Evolutionary conservation across 2,329 filamentous ascomycete genomes (phyloP), one percentile per base, ranked within the genome.

Genomic region (Epichloe aotearoae): DNA sequence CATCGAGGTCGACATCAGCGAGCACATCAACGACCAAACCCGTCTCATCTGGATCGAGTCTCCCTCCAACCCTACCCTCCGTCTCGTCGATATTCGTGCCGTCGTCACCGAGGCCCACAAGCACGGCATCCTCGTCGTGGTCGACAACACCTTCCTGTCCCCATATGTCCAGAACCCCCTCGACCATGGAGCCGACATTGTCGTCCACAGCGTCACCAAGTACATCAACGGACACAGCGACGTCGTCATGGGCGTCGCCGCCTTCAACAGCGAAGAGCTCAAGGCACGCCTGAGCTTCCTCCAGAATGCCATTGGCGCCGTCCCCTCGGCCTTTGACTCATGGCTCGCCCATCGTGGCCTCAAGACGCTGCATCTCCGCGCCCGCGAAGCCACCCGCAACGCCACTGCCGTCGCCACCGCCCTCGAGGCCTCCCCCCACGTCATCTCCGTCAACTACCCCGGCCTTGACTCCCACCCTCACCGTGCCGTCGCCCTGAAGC

Each of bases 101-200:
- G 86, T 98, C 40, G 84, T 86, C 30, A 81, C 80, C 30, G 77
- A 85, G 50, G 93, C 93, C 17, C 93, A 97, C 68, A 75, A 84
- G 61, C 86, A 88, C 63, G 91, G 90, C 55, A 88, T 97, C 62
- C 76, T 88, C 64, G 93, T 98, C 42, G 93, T 98, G n/a, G 93
- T 98, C 41, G 93, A 98, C 74, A 98, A 98, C 74, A 98, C 93
- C 19, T 98, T 98, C 75, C 76, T 97, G 64, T 91, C 86, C 54
- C 93, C 93, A 34, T 98, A 97, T 67, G 79, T 98, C 46, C 93
- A 98, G 72, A 97, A 95, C 70, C 93, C 93, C 93, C 81, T 98
- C 51, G 84, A 94, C 64, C 88, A 91, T 65, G 93, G 93, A 59
- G 93, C 93, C 59, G 93, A 98, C 68, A 90, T 97, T 57, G 91